phyloP scores from a whole-genome alignment of 768 basidiomycete genomes.

The Favolaschia claudopus region DNA sequence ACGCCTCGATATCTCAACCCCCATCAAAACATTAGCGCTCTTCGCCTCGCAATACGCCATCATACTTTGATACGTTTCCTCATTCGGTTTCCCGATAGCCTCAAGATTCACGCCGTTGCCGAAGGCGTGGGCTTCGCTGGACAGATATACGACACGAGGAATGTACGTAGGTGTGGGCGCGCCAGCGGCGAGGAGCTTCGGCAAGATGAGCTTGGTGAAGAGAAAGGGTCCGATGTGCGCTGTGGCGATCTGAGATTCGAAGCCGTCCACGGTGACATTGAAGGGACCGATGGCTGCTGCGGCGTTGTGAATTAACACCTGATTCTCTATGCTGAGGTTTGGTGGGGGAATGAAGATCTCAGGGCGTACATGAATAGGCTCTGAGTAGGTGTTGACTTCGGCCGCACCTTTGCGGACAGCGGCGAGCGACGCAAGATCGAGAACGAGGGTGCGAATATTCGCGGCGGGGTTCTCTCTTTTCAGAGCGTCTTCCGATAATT shows the following conservation, averaged over 20 bases:
- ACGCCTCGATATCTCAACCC: background rate
- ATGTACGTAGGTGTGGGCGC: background rate
- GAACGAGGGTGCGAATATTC: background rate
- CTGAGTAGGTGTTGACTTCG: conserved; percentile 3
- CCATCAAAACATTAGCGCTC: background rate
- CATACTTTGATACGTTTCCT: background rate
- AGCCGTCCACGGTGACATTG: background rate
- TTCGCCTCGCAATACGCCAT: background rate
- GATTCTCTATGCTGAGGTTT: background rate
- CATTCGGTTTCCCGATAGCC: background rate
- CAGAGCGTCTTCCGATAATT: background rate
- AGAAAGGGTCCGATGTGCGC: background rate
- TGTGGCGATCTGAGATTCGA: background rate
- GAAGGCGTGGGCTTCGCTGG: background rate
- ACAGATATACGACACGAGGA: background rate
- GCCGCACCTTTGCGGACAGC: background rate
- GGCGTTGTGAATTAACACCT: background rate
- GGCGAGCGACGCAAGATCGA: conserved; percentile 5
- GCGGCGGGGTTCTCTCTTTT: background rate
- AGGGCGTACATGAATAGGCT: background rate
- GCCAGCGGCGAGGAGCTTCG: background rate
- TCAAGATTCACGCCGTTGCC: background rate
- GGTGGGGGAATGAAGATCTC: background rate
- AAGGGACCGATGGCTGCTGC: background rate
- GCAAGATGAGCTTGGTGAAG: conserved; percentile 1